A percentile compares a stretch with the other conserved stretches of the same genome.
phyloP scores from a whole-genome alignment of 2,329 filamentous ascomycete genomes.

The Exophiala mesophila region DNA sequence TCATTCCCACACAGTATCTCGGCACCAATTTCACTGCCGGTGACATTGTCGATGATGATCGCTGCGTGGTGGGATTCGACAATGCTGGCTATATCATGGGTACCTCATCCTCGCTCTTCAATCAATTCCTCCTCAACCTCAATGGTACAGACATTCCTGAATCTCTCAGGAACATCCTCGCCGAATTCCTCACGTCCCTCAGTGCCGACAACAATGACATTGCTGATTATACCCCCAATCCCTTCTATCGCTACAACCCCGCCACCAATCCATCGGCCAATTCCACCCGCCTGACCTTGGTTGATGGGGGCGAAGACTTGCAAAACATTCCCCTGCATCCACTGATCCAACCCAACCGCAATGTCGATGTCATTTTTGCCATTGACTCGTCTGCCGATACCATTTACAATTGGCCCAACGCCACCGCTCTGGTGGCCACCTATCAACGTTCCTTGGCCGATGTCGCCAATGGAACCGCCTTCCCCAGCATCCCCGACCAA shows the following conservation, averaged over 20 bases:
- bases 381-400: constrained; percentile 75
- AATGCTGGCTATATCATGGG: constrained; percentile 80
- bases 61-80: constrained; percentile 75
- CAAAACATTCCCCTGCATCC: constrained; percentile 78
- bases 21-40: constrained; percentile 69
- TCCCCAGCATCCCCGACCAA: constrained; percentile 66
- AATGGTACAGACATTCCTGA: constrained; percentile 51
- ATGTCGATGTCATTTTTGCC: constrained; percentile 76
- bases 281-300: constrained; percentile 57
- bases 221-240: constrained; percentile 69
- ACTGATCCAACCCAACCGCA: constrained; percentile 66
- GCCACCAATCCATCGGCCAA: constrained; percentile 54
- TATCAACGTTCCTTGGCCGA: constrained; percentile 60
- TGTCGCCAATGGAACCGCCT: constrained; percentile 63
- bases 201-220: constrained; percentile 64
- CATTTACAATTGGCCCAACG: constrained; percentile 66
- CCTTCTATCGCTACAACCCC: constrained; percentile 64
- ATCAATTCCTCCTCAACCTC: constrained; percentile 65
- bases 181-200: constrained; percentile 49
- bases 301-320: constrained; percentile 72
- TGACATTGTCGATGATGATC: constrained; percentile 48
- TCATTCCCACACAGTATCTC: constrained; percentile 64
- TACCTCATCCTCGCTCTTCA: constrained; percentile 80
- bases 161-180: constrained; percentile 42
- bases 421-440: constrained; percentile 67